Percentiles rank a stretch among this genome's conserved stretches.
Evolutionary conservation across 129 eudicot species (phyloP).

Genomic region (sunflower (Helianthus annuus)): HanXRQr2.0-SUNRISE NC_035437.2:159312410-159312909

Average conservation of each 20-base stretch:
- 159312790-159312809: constrained; percentile 53
- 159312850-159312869: constrained; percentile 54
- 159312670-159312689: constrained; percentile 46
- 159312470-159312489: background rate
- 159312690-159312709: constrained; percentile 75
- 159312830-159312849: constrained; percentile 49
- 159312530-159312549: constrained; percentile 45
- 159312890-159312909: constrained; percentile 48
- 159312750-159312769: constrained; percentile 47
- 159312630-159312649: constrained; percentile 46
- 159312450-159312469: constrained; percentile 6
- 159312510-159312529: constrained; percentile 46
- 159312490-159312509: constrained; percentile 31
- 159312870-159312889: constrained; percentile 59
- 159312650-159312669: constrained; percentile 56
- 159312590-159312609: constrained; percentile 91
- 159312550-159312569: constrained; percentile 48
- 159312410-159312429: background rate
- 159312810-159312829: constrained; percentile 40
- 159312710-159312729: constrained; percentile 57
- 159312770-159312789: constrained; percentile 66
- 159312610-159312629: constrained; percentile 63
- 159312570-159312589: constrained; percentile 72
- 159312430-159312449: background rate
- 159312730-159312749: constrained; percentile 51